A percentile compares a stretch with the other conserved stretches of the same genome.
phyloP scores from a whole-genome alignment of 495 filamentous ascomycete genomes.

The Penicillium robsamsonii region DNA sequence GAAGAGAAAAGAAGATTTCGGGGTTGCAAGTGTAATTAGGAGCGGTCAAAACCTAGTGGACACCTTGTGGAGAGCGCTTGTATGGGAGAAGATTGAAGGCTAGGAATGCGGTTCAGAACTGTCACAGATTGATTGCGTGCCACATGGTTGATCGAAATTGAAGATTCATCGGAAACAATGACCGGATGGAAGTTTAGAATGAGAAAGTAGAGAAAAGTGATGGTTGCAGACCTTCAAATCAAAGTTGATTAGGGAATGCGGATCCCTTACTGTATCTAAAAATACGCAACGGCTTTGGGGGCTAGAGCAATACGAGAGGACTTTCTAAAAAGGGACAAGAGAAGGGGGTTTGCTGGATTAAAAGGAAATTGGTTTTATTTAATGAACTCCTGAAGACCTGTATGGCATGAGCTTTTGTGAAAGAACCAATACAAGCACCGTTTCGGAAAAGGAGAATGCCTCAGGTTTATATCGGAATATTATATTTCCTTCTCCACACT shows the following conservation, averaged over 20 bases:
- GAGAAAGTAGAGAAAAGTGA: constrained; percentile 15
- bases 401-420: neutral
- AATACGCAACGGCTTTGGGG: constrained; percentile 25
- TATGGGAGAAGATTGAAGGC: constrained; percentile 12
- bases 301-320: constrained; percentile 12
- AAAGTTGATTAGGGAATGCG: constrained; percentile 25
- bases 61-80: constrained; percentile 20
- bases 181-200: constrained; percentile 21
- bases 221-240: constrained; percentile 20
- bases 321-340: neutral
- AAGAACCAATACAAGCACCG: neutral
- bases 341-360: neutral
- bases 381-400: no score
- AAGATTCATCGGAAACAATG: constrained; percentile 24
- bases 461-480: neutral
- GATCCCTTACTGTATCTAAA: constrained; percentile 32
- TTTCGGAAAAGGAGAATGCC: neutral
- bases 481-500: constrained; percentile 1
- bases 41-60: constrained; percentile 34
- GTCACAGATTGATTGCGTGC: constrained; percentile 30
- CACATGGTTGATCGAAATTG: constrained; percentile 27
- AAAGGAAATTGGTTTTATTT: neutral
- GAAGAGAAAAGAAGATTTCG: constrained; percentile 6
- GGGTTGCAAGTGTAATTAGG: constrained; percentile 22
- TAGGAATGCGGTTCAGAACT: constrained; percentile 21